Evolutionary conservation across 495 filamentous ascomycete species (phyloP).

Genomic region (Annulohypoxylon stygium): DNA sequence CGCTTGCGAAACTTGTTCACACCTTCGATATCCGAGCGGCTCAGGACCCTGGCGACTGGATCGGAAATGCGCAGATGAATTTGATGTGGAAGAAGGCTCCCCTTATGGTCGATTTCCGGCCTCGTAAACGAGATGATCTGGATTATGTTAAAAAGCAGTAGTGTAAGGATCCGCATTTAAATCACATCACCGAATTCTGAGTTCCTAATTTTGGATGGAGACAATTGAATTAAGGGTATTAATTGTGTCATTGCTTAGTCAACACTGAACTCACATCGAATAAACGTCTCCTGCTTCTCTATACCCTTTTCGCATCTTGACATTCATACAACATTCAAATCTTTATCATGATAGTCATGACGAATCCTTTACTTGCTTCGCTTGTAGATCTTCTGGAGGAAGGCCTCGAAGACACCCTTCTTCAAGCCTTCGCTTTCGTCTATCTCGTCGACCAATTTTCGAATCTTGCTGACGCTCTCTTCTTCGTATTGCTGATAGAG

Average conservation of each 20-base stretch:
- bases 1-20: constrained; percentile 55
- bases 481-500: constrained; percentile 92
- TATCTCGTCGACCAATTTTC: constrained; percentile 77
- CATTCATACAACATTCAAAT: background rate
- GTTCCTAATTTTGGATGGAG: background rate
- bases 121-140: background rate
- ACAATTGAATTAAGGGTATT: constrained; percentile 23
- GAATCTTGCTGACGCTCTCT: constrained; percentile 79
- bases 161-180: background rate
- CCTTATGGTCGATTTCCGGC: constrained; percentile 45
- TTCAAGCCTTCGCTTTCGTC: constrained; percentile 90
- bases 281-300: constrained; percentile 13
- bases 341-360: background rate
- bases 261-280: constrained; percentile 17
- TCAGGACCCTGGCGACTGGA: constrained; percentile 52
- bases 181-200: background rate
- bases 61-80: constrained; percentile 46
- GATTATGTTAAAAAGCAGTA: constrained; percentile 3
- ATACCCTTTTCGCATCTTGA: constrained; percentile 9
- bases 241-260: constrained; percentile 30
- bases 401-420: constrained; percentile 88
- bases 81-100: constrained; percentile 57
- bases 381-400: constrained; percentile 97
- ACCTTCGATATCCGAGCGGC: constrained; percentile 54
- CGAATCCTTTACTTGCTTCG: constrained; percentile 78